Evolutionary conservation across 345 rosid species (phyloP), one percentile per base, ranked within the genome.

Genomic region (Arabidopsis suecica): DNA sequence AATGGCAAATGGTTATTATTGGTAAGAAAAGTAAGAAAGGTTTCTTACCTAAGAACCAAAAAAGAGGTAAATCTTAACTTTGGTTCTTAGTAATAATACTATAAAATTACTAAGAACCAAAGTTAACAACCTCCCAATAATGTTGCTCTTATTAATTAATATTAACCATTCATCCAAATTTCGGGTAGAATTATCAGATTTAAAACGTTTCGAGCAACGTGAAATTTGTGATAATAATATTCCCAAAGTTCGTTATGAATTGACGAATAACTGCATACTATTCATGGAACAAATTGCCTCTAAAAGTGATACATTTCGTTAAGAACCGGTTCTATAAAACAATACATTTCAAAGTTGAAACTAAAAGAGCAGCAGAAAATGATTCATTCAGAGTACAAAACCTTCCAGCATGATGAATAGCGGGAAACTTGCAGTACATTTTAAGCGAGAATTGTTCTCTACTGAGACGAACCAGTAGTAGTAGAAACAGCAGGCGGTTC

Each of bases 401-500:
- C 2, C 14, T 58, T 66, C 23, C 6, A 16, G 20, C 60, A 36
- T 23, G 25, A 23, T 48, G 50, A 37, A 2, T 11, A 34, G 9
- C 45, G 10, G 40, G 36, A 62, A 68, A 32, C 32, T 20, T 59
- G 47, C 20, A 58, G 5, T 22, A 44, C 58, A 69, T 36, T 41
- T 49, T 62, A 69, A 54, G 7, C 63, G 25, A 36, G 11, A 40
- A 33, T 13, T 25, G 28, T 53, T 76, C 50, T 76, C 75, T 76
- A 76, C 6, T 76, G 36, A 44, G 74, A 69, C 20, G 64, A 69
- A 61, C 9, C 58, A 32, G 74, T 34, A 1, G 50, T 20, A 32
- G 53, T 37, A 48, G 78, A 45, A 45, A 25, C 63, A 61, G 65
- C 50, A 69, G 51, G 34, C 16, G 64, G 44, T 55, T 76, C 71